phyloP scores from a whole-genome alignment of 441 rosid genomes.

The Gossypium gossypioides region DNA sequence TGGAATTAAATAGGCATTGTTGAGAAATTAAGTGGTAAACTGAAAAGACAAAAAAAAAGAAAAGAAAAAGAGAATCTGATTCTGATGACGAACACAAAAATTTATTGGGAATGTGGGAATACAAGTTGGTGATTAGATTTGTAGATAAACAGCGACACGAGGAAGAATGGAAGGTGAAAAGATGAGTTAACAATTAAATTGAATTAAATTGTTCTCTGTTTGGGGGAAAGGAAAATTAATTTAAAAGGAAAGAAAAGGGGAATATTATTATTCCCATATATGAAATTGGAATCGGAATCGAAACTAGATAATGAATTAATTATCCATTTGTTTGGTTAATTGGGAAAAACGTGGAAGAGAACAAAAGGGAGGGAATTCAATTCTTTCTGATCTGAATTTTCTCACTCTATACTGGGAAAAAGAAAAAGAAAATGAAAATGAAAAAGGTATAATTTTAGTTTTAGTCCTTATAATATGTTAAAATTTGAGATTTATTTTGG shows the following conservation, averaged over 20 bases:
- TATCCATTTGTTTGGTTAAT: not conserved
- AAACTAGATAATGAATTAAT: not conserved
- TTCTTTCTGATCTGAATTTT: constrained; percentile 3
- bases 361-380: not conserved
- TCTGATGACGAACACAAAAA: not conserved
- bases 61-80: not conserved
- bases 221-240: not conserved
- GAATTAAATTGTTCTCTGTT: not conserved
- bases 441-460: too few species aligned
- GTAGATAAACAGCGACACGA: not conserved
- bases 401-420: not conserved
- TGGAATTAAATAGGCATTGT: constrained; percentile 39
- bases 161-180: not conserved
- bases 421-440: too few species aligned
- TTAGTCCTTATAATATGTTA: too few species aligned
- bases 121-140: constrained; percentile 13
- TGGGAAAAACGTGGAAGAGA: not conserved
- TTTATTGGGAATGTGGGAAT: constrained; percentile 14
- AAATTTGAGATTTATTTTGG: too few species aligned
- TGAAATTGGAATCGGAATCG: not conserved
- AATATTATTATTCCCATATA: not conserved
- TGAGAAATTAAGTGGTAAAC: constrained; percentile 5
- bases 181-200: not conserved
- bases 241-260: not conserved
- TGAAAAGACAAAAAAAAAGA: not conserved